Base-by-base conservation (phyloP, 371 early-diverging fungal genomes). In the Mortierella sp. region DNA sequence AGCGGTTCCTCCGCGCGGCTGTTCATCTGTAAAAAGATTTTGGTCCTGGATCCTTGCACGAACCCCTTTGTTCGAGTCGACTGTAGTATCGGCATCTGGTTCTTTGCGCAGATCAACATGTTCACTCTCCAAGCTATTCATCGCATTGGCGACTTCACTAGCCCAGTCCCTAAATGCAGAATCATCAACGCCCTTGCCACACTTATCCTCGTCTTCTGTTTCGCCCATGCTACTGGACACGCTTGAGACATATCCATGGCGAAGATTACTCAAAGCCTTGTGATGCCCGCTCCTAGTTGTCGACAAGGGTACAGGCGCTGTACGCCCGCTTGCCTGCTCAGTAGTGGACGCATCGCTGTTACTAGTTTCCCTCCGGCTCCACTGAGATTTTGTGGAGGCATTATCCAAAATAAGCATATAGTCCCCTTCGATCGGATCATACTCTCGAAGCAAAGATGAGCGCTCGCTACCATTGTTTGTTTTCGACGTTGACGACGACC, bases 371-470 rank as follows among this genome's bases (percentile, higher is more conserved):
- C 61, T 68, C 58, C 63, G 65, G 13, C 73, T 77, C 32, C 61
- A 21, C 7, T 50, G 59, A 1, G 77, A 72, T 40, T 55, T 58
- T 5, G 67, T 68, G 5, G 73, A 65, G 4, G 73, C 55, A 19
- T 68, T 68, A 22, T 79, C 74, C 47, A 79, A 57, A 28, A 79
- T 57, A 13, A 79, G 57, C 19, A 70, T 70, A 50, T 79, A 79
- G 24, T 74, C 79, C 0, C 79, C 79, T 13, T 79, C 79, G 38
- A 79, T 67, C 2, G 79, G 79, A 21, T 79, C 79, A 52, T 79
- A 79, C 24, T 79, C 74, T 10, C 79, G 67, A 5, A 65, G 60
- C 21, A 72, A 45, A 0, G 68, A 47, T 8, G 72, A 66, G 7
- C 67, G 72, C 13, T 72, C 77, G 24, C 66, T 57, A 21, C 60